A percentile compares a stretch with the other conserved stretches of the same genome.
Evolutionary conservation across 805 yeast genomes (phyloP).

Genomic region (Candida coleopterorum): DNA sequence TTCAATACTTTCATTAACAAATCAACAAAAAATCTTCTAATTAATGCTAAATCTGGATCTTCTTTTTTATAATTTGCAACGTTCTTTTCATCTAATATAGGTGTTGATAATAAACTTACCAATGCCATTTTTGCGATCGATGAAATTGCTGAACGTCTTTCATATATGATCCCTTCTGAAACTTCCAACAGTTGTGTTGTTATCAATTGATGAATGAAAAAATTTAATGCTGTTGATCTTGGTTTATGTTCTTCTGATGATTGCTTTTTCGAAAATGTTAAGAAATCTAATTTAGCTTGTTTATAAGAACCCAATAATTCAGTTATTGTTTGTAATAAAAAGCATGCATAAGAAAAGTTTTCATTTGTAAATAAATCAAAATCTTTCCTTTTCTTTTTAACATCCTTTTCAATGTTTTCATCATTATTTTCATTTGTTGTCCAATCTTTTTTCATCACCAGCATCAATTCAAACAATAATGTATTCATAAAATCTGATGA

Average conservation of each 20-base stretch:
- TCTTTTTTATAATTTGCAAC: conserved; percentile 44
- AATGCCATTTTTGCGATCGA: conserved; percentile 59
- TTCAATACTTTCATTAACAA: conserved; percentile 57
- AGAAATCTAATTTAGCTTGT: conserved; percentile 74
- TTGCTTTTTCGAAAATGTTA: conserved; percentile 65
- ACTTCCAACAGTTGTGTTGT: conserved; percentile 45
- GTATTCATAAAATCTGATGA: conserved; percentile 61
- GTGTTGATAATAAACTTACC: conserved; percentile 56
- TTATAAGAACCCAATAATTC: conserved; percentile 78
- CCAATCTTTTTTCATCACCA: conserved; percentile 36
- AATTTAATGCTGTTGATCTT: conserved; percentile 70
- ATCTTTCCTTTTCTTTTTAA: conserved; percentile 16
- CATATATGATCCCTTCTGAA: conserved; percentile 35
- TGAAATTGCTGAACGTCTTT: conserved; percentile 55
- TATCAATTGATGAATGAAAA: conserved; percentile 69
- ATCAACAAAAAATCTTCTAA: conserved; percentile 72
- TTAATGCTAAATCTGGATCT: conserved; percentile 67
- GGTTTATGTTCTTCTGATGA: conserved; percentile 50
- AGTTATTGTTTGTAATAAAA: conserved; percentile 59
- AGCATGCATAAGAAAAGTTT: conserved; percentile 62
- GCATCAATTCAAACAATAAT: conserved; percentile 62
- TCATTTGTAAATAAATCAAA: conserved; percentile 44
- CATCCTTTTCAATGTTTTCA: conserved; percentile 10
- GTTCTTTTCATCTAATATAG: conserved; percentile 46
- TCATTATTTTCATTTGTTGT: conserved; percentile 20